A percentile compares a stretch with the other conserved stretches of the same genome.
Conservation (phyloP, 2,329 filamentous ascomycete species). For the Claviceps paspali region DNA sequence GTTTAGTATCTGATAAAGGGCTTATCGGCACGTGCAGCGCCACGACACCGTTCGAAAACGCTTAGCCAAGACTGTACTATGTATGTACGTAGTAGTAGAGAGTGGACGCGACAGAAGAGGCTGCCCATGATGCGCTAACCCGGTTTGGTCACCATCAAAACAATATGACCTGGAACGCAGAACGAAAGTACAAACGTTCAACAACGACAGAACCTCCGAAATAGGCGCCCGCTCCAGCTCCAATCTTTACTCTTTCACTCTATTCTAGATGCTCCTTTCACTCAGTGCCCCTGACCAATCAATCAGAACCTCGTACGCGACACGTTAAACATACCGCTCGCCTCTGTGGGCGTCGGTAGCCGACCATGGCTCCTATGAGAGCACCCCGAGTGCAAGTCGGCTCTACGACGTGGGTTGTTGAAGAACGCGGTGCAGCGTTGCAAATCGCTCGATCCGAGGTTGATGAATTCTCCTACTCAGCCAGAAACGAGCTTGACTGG, state of each 20-base stretch:
- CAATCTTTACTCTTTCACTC: not conserved
- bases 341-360: conserved; percentile 7
- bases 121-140: conserved; percentile 16
- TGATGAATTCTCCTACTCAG: conserved; percentile 86
- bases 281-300: too few relatives aligned
- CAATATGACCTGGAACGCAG: conserved; percentile 17
- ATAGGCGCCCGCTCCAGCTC: not conserved
- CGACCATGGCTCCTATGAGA: conserved; percentile 30
- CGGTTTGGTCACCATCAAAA: conserved; percentile 23
- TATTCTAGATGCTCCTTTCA: too few relatives aligned
- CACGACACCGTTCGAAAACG: conserved; percentile 3
- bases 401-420: conserved; percentile 69
- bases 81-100: too few relatives aligned
- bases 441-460: conserved; percentile 67
- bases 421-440: conserved; percentile 66
- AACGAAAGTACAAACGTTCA: conserved; percentile 2
- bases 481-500: conserved; percentile 92
- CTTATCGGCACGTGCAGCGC: conserved; percentile 22
- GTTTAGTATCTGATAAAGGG: conserved; percentile 22
- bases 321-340: not conserved
- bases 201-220: not conserved
- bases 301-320: not conserved
- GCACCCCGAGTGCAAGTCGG: conserved; percentile 55
- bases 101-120: conserved; percentile 9
- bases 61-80: too few relatives aligned